Evolutionary conservation across 495 filamentous ascomycete genomes (phyloP), one percentile per base, ranked within the genome.

Genomic region (Thozetella sp.): DNA sequence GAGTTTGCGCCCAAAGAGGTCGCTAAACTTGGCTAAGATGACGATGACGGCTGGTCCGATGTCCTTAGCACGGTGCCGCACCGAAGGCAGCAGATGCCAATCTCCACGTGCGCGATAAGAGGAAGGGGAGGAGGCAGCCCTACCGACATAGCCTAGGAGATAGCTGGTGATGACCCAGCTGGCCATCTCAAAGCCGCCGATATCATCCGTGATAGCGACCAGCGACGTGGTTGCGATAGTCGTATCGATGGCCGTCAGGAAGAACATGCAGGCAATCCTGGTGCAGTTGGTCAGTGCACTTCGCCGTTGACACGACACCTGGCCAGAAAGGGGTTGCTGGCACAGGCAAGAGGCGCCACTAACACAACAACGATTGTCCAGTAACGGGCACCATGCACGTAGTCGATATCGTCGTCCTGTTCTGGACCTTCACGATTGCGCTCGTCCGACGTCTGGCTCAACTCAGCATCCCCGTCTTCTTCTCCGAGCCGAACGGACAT

Each of bases 161-260:
- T 57, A 53, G 23, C 34, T 55, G 2, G 75, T 76, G 22, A 82
- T 63, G n/a, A 84, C 64, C 81, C 81, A 83, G 37, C 70, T 71
- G 11, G 62, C 68, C 37, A 75, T 64, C 12, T 71, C 64, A 52
- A 80, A 81, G 10, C 74, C 72, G 22, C 72, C 23, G 11, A 84
- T 48, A 22, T 73, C 72, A 51, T 77, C 71, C 2, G 73, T 74
- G 51, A 84, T 83, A 10, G 72, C 67, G 13, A 82, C 73, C 4
- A 83, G 68, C 10, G 81, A 76, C 0, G 81, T 82, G 55, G 74
- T 74, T 3, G 82, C 74, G 17, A 82, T 76, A 1, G 78, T 74
- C 11, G 73, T 70, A 46, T 83, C 80, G 17, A 84, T 50, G 53
- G 73, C 78, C 2, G 71, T 68, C 0, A 82, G 65, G 22, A 81